phyloP scores from a whole-genome alignment of 2,329 filamentous ascomycete species.

The Pseudogymnoascus sp. region DNA sequence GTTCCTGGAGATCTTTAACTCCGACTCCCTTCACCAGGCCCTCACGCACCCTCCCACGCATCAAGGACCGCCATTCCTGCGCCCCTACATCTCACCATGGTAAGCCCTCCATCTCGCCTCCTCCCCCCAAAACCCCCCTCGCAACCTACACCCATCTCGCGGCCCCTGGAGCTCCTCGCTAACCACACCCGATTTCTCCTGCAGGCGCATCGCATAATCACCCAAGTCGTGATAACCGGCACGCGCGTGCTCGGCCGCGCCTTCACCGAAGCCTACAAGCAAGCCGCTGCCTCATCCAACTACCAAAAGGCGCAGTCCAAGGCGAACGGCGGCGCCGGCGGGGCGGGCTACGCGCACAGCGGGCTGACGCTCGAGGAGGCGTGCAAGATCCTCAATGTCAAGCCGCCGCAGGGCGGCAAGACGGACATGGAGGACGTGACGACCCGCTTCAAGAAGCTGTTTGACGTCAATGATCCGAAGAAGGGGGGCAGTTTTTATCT shows the following conservation, averaged over 20 bases:
- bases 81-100: conserved; percentile 2
- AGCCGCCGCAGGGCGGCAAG: conserved; percentile 72
- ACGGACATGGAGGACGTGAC: conserved; percentile 72
- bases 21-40: background rate
- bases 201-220: conserved; percentile 90
- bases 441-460: conserved; percentile 86
- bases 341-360: conserved; percentile 43
- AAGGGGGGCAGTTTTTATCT: conserved; percentile 97
- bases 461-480: conserved; percentile 88
- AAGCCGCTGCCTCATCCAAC: conserved; percentile 79
- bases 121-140: background rate
- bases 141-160: background rate
- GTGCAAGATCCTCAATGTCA: conserved; percentile 93
- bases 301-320: conserved; percentile 70
- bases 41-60: conserved; percentile 1
- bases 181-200: background rate
- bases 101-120: background rate
- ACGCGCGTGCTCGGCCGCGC: conserved; percentile 86
- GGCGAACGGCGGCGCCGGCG: conserved; percentile 38
- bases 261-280: conserved; percentile 89
- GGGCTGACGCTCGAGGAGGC: conserved; percentile 93
- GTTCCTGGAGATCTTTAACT: conserved; percentile 7
- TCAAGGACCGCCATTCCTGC: conserved; percentile 1
- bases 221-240: conserved; percentile 85
- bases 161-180: background rate